Base-by-base conservation (phyloP, 768 basidiomycete genomes). In the Mycena crocata region DNA sequence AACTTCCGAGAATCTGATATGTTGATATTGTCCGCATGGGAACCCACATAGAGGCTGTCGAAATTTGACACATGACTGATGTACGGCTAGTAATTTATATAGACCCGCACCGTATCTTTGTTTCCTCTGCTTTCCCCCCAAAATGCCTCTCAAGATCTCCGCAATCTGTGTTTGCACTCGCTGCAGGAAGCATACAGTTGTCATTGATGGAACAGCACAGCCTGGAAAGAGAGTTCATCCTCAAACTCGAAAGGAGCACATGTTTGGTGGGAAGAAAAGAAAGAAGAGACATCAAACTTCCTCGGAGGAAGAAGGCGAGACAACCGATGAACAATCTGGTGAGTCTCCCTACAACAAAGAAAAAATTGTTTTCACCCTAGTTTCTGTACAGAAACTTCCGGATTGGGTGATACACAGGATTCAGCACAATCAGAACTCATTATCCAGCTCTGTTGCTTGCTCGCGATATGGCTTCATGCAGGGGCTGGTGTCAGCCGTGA, bases 401-500 rank as follows among this genome's bases (percentile, higher is more conserved):
- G 35, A 55, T 39, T 34, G 35, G n/a, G n/a, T n/a, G n/a, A n/a
- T n/a, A n/a, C n/a, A 32, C 40, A 32, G 17, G 45, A 37, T 26
- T 15, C 44, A 9, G 39, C 32, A 19, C 32, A 34, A 30, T 23
- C 30, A 26, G n/a, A n/a, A n/a, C 59, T 34, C 31, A 39, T 67
- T 1, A 24, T 42, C n/a, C 12, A 61, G 9, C 48, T 68, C 35
- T 68, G 64, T 17, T 62, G 45, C 9, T 24, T 65, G n/a, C 52
- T 69, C 7, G 64, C 46, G 1, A 56, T 55, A 4, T 69, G 68
- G 68, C 64, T 69, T 32, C 44, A 42, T 39, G 24, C 55, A 0
- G n/a, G 17, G 5, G 52, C 42, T 42, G 59, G 63, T 35, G 52
- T 54, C 19, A 65, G 68, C 35, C 39, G 44, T 1, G 37, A 17